These are phyloP conservation scores for Zelopaecilomyces penicillatus DNA, from an alignment of 2,329 filamentous ascomycete species.

Conservation along the genomic window DNA sequence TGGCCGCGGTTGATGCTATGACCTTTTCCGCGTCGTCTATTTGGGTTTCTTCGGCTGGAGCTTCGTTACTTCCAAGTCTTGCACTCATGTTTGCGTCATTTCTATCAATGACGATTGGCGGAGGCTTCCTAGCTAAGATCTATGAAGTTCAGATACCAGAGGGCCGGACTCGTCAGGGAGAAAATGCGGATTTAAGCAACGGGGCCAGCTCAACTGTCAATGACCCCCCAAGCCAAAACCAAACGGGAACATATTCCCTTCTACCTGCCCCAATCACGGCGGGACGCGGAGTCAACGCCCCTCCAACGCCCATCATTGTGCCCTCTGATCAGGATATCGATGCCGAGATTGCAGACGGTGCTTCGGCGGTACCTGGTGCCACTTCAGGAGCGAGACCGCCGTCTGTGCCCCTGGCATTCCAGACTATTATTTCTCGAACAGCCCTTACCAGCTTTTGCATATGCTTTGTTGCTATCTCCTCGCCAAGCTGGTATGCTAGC, in stretches of 20 bases:
- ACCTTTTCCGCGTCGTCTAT: conserved; percentile 48
- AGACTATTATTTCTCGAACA: conserved; percentile 48
- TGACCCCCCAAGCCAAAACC: conserved; percentile 17
- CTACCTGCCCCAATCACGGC: conserved; percentile 35
- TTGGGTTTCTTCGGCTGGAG: conserved; percentile 47
- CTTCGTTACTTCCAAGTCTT: conserved; percentile 49
- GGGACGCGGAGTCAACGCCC: conserved; percentile 11
- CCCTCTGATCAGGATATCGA: conserved; percentile 57
- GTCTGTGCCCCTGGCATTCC: conserved; percentile 33
- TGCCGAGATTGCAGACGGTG: conserved; percentile 43
- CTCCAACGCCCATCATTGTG: conserved; percentile 43
- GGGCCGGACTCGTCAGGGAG: conserved; percentile 36
- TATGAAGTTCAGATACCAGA: conserved; percentile 50
- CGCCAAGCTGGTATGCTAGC: conserved; percentile 50
- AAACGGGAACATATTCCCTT: conserved; percentile 19
- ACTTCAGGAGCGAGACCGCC: conserved; percentile 16
- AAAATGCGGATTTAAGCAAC: conserved; percentile 14
- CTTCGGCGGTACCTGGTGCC: conserved; percentile 25
- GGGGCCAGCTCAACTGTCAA: conserved; percentile 15
- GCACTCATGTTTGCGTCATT: conserved; percentile 43
- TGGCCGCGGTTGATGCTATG: conserved; percentile 55
- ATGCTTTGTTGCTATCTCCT: conserved; percentile 51
- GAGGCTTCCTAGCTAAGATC: conserved; percentile 51
- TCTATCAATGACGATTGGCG: conserved; percentile 48
- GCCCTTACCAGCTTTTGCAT: conserved; percentile 47